A percentile compares a stretch with the other conserved stretches of the same genome.
Conservation (phyloP, 176 grass and related monocot species). For the Oryza nivara region DNA sequence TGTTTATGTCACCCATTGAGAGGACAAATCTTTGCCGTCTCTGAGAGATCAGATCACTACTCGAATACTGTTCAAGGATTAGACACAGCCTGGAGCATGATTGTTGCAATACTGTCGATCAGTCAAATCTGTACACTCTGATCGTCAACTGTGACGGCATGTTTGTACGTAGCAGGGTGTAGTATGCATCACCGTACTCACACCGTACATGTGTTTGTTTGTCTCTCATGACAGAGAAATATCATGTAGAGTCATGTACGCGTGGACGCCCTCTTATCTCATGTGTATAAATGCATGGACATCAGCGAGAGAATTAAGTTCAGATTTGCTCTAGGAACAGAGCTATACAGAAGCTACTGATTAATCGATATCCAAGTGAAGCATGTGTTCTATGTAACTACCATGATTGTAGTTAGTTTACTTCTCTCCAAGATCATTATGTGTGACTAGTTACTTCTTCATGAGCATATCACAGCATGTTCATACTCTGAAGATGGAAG, state of each 20-base stretch:
- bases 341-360: too few relatives aligned
- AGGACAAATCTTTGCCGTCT: neutral
- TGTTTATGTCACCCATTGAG: neutral
- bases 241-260: neutral
- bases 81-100: neutral
- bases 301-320: neutral
- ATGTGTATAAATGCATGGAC: neutral
- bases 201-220: neutral
- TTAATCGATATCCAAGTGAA: neutral
- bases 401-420: too few relatives aligned
- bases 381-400: neutral
- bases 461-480: neutral
- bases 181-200: neutral
- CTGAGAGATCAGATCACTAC: neutral
- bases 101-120: neutral
- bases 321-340: neutral
- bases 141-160: too few relatives aligned
- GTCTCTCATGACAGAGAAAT: neutral
- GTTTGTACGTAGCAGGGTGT: too few relatives aligned
- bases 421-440: too few relatives aligned
- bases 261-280: too few relatives aligned
- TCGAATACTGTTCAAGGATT: neutral
- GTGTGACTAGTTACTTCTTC: neutral
- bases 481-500: neutral
- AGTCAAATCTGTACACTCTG: too few relatives aligned